These are phyloP conservation scores for Maudiozyma humilis DNA, from an alignment of 1,139 yeast species.

Conservation along the genomic window DNA sequence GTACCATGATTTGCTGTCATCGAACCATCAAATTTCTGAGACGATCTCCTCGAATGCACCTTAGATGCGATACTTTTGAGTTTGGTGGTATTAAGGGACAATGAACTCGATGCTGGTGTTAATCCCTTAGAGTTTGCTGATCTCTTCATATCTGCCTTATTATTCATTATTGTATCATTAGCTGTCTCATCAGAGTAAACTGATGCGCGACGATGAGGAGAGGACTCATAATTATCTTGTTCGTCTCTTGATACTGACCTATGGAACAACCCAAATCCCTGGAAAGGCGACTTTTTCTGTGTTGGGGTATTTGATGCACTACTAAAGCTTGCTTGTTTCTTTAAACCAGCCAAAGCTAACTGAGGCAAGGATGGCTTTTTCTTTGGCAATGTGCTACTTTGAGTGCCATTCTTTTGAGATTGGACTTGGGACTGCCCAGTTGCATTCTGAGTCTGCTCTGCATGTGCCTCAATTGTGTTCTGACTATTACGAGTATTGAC, in stretches of 20 bases:
- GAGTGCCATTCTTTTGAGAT: background rate
- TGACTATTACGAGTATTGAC: background rate
- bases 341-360: constrained; percentile 22
- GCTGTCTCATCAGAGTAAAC: constrained; percentile 7
- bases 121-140: background rate
- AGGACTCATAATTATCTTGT: constrained; percentile 10
- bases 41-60: constrained; percentile 33
- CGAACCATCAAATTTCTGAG: constrained; percentile 35
- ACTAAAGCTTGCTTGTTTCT: constrained; percentile 24
- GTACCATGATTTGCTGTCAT: constrained; percentile 7
- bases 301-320: constrained; percentile 17
- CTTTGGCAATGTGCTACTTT: constrained; percentile 16
- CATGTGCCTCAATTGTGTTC: background rate
- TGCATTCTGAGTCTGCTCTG: background rate
- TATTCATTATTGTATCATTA: background rate
- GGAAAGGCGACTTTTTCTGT: constrained; percentile 28
- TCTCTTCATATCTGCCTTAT: background rate
- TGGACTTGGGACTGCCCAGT: background rate
- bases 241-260: constrained; percentile 25
- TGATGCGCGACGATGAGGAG: constrained; percentile 13
- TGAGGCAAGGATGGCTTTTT: constrained; percentile 28
- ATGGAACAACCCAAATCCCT: constrained; percentile 27
- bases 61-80: constrained; percentile 30
- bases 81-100: constrained; percentile 32
- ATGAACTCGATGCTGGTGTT: constrained; percentile 20